Base-by-base conservation (phyloP, 768 basidiomycete genomes). In the Podaxis sp. region DNA sequence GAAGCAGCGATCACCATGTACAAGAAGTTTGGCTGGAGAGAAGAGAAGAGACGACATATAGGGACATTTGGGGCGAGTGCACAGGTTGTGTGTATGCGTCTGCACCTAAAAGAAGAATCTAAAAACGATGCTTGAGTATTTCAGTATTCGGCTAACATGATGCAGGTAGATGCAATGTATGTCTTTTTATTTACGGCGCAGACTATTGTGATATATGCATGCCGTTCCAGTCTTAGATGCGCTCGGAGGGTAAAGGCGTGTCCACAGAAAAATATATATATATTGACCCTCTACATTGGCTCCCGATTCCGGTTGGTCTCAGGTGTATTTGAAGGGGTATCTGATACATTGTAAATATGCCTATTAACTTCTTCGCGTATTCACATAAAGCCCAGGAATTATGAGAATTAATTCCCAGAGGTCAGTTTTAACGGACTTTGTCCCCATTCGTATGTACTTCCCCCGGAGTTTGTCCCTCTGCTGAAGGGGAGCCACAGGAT, bases 1-100 rank as follows among this genome's bases (percentile, higher is more conserved):
- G 58, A 54, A 5, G 56, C 66, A 7, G 70, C 69, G 4, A 56
- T 59, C 5, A 46, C 49, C 8, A n/a, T 71, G 17, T 71, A 69
- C 41, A 55, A 64, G 56, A 64, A 62, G 41, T 59, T 64, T 46
- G 73, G 73, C 11, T 72, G 69, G 70, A 43, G 36, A 19, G 46
- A 47, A 11, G 56, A 37, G n/a, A 47, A 19, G 33, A 19, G 40
- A 13, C 17, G 15, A n/a, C 25, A 46, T 24, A n/a, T 43, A 11
- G 6, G 8, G 2, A 0, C 17, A 5, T n/a, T 57, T 6, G 55
- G 55, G 13, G 11, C 6, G 11, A 46, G 7, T 8, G 55, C 33
- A 15, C 6, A 46, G 19, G 22, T 12, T 24, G 15, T 57, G 11
- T 4, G 17, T 57, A 57, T 57, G 55, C 38, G 41, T 24, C 22